Conservation (phyloP, 2,329 filamentous ascomycete species). For the Ascochyta clinopodiicola region DNA sequence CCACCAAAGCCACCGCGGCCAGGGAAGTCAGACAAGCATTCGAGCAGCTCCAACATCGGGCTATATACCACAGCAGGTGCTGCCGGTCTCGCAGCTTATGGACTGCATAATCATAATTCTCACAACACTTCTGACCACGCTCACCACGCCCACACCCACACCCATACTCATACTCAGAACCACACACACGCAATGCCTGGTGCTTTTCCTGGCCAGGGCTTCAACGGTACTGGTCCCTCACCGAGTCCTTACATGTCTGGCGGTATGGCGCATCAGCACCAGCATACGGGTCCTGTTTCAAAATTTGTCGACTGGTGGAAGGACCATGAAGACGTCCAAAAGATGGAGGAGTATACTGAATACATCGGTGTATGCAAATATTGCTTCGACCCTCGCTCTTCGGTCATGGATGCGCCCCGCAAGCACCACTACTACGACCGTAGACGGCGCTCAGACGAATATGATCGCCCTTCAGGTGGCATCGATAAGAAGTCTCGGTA, state of each 20-base stretch:
- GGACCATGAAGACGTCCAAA: slow-evolving; percentile 68
- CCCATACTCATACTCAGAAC: slow-evolving; percentile 40
- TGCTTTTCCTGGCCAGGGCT: slow-evolving; percentile 32
- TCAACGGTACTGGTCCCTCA: slow-evolving; percentile 26
- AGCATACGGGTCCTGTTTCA: slow-evolving; percentile 62
- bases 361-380: slow-evolving; percentile 70
- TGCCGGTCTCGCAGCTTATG: slow-evolving; percentile 57
- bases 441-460: slow-evolving; percentile 53
- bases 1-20: slow-evolving; percentile 46
- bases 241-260: slow-evolving; percentile 35
- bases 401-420: slow-evolving; percentile 63
- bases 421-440: slow-evolving; percentile 63
- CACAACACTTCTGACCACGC: slow-evolving; percentile 21
- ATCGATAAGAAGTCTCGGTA: slow-evolving; percentile 67
- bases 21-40: slow-evolving; percentile 52
- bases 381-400: slow-evolving; percentile 68
- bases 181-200: slow-evolving; percentile 39
- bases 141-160: slow-evolving; percentile 43
- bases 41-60: slow-evolving; percentile 52
- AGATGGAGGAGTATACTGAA: slow-evolving; percentile 72
- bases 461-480: slow-evolving; percentile 53
- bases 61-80: slow-evolving; percentile 56
- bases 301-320: slow-evolving; percentile 67
- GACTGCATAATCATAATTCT: slow-evolving; percentile 50
- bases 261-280: slow-evolving; percentile 56